Conservation (phyloP, 2,329 filamentous ascomycete species). For the Calonectria honghensis region DNA sequence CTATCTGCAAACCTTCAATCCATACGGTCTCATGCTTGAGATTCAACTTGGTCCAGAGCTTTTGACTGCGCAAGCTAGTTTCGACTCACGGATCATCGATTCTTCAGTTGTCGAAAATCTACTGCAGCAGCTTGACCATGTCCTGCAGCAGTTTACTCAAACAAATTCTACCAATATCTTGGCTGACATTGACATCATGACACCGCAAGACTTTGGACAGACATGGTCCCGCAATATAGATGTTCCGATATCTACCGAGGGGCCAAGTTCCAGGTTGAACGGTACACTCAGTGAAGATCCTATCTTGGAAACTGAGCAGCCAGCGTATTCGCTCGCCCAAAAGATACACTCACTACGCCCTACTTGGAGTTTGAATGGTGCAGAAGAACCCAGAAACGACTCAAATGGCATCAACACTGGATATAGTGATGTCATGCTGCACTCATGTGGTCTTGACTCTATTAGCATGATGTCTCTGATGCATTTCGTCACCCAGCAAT, state of each 20-base stretch:
- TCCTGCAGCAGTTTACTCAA: neutral
- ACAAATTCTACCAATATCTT: neutral
- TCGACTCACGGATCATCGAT: neutral
- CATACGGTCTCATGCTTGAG: slow-evolving; percentile 4
- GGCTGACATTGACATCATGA: neutral
- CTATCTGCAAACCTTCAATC: slow-evolving; percentile 8
- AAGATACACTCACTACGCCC: neutral
- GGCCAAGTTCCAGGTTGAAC: neutral
- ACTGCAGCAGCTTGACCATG: neutral
- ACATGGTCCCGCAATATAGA: slow-evolving; percentile 40
- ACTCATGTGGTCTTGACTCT: neutral
- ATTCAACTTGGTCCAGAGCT: neutral
- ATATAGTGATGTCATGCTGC: neutral
- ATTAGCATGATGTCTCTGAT: slow-evolving; percentile 15
- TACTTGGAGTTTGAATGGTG: neutral
- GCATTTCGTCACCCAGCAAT: slow-evolving; percentile 7
- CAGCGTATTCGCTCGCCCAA: neutral
- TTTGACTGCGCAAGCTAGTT: slow-evolving; percentile 1
- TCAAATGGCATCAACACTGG: neutral
- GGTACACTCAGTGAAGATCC: neutral
- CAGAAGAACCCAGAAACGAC: neutral
- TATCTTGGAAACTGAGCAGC: neutral
- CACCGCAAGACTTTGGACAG: slow-evolving; percentile 40
- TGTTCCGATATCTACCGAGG: slow-evolving; percentile 42
- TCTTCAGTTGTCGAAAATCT: neutral